A percentile compares a stretch with the other conserved stretches of the same genome.
phyloP scores from a whole-genome alignment of 1,284 basidiomycete genomes.

The Vanrija humicola region DNA sequence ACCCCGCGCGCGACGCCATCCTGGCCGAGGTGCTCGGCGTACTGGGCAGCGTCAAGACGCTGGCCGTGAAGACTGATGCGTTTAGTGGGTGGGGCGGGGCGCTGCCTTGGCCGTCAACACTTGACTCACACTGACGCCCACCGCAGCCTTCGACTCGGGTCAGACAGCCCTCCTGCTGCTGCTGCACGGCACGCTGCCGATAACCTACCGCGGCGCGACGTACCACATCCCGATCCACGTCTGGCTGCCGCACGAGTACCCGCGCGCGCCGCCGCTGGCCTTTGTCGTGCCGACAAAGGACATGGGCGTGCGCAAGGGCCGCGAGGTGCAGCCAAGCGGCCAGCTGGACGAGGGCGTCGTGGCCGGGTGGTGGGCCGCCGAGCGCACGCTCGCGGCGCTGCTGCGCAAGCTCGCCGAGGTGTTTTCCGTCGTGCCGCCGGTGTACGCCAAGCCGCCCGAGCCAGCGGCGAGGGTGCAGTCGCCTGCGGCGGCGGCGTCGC shows the following conservation, averaged over 20 bases:
- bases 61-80: constrained; percentile 84
- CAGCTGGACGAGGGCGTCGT: constrained; percentile 51
- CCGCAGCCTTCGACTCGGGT: constrained; percentile 84
- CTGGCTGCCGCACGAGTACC: constrained; percentile 83
- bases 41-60: constrained; percentile 55
- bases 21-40: constrained; percentile 63
- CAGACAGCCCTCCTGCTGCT: constrained; percentile 85
- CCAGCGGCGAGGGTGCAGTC: background rate
- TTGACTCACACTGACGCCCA: constrained; percentile 3
- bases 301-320: constrained; percentile 79
- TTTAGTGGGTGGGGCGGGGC: constrained; percentile 64
- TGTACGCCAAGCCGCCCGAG: constrained; percentile 73
- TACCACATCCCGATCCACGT: constrained; percentile 93
- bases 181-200: constrained; percentile 85
- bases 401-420: constrained; percentile 52
- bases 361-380: constrained; percentile 66
- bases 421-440: constrained; percentile 81
- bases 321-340: constrained; percentile 78
- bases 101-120: constrained; percentile 7
- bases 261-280: constrained; percentile 73
- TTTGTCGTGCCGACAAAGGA: constrained; percentile 92
- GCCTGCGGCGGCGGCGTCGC: background rate
- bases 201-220: constrained; percentile 66
- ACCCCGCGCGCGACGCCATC: constrained; percentile 59
- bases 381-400: constrained; percentile 52